Percentiles rank a stretch among this genome's conserved stretches.
phyloP scores from a whole-genome alignment of 495 filamentous ascomycete genomes.

The Darksidea phi region DNA sequence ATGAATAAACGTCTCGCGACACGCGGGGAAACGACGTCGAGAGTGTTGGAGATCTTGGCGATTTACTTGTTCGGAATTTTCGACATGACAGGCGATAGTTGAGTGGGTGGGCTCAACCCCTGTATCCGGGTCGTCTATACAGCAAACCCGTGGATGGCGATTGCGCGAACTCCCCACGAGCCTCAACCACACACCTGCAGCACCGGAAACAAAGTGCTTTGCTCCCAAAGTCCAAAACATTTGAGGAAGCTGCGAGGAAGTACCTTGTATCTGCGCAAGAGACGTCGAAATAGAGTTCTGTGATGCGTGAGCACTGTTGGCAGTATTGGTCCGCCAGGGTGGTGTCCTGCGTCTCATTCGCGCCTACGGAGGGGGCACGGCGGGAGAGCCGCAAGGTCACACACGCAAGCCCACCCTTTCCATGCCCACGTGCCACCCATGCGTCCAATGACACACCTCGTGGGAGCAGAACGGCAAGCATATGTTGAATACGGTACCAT shows the following conservation, averaged over 20 bases:
- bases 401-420: not conserved
- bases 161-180: too few species aligned
- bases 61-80: too few species aligned
- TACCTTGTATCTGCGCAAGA: not conserved
- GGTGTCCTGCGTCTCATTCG: not conserved
- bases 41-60: too few species aligned
- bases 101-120: too few species aligned
- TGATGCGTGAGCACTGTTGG: not conserved
- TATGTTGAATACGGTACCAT: not conserved
- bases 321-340: not conserved
- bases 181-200: too few species aligned
- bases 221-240: not conserved
- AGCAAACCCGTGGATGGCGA: too few species aligned
- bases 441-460: not conserved
- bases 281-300: constrained; percentile 23
- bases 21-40: too few species aligned
- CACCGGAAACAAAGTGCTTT: not conserved
- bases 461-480: not conserved
- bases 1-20: too few species aligned
- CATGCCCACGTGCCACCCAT: not conserved
- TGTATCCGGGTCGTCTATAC: too few species aligned
- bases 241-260: not conserved
- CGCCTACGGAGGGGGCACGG: not conserved
- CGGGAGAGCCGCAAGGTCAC: not conserved
- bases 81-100: too few species aligned